A percentile compares a stretch with the other conserved stretches of the same genome.
Conservation (phyloP, 73 alveolate genomes). For the Stentor roeselii region DNA sequence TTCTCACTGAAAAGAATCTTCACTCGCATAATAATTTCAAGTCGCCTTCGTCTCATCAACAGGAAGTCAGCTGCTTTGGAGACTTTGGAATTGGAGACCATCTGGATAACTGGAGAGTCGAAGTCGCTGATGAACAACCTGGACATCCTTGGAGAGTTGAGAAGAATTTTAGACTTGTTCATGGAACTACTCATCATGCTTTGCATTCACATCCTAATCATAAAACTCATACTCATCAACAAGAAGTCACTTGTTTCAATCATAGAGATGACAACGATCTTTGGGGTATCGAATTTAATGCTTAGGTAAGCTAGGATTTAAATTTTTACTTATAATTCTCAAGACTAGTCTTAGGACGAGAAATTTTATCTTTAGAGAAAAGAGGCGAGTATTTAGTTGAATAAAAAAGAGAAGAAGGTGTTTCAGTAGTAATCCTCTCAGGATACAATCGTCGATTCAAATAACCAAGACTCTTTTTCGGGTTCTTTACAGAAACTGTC, state of each 20-base stretch:
- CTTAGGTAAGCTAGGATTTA: neutral
- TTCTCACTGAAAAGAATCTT: constrained; percentile 47
- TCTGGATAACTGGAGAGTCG: constrained; percentile 50
- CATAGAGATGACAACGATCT: neutral
- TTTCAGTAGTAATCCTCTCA: too few relatives aligned
- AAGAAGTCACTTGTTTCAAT: neutral
- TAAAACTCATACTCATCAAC: neutral
- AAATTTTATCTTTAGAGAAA: too few relatives aligned
- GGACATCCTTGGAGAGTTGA: neutral
- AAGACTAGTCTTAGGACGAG: too few relatives aligned
- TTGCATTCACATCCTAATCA: neutral
- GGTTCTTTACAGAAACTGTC: too few relatives aligned
- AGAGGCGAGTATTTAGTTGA: too few relatives aligned
- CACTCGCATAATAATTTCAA: constrained; percentile 39
- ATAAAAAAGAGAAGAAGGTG: too few relatives aligned
- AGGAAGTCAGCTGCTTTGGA: constrained; percentile 59
- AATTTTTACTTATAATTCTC: too few relatives aligned
- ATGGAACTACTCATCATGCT: neutral
- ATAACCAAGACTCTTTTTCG: too few relatives aligned
- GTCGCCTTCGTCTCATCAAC: constrained; percentile 47
- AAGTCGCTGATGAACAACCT: constrained; percentile 39
- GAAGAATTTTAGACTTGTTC: neutral
- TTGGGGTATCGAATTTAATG: neutral
- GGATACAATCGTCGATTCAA: too few relatives aligned
- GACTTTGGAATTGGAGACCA: constrained; percentile 59